Evolutionary conservation across 2,329 filamentous ascomycete species (phyloP), one percentile per base, ranked within the genome.

Genomic region (Stagonosporopsis cucurbitacearum): DNA sequence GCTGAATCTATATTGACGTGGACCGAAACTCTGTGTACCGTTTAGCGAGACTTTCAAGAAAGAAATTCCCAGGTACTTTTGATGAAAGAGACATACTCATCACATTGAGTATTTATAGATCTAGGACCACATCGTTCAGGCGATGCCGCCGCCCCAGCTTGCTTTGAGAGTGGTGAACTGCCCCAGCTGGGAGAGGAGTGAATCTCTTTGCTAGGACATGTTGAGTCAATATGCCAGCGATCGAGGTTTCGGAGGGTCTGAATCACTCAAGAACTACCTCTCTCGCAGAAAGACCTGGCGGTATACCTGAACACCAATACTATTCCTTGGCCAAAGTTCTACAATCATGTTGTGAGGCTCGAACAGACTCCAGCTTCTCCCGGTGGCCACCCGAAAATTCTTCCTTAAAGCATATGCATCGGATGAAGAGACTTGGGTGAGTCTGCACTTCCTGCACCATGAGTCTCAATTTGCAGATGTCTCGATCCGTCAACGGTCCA

Each of bases 191-290:
- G 20, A 41, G 30, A 32, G 6, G 37, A 35, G 11, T n/a, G 23
- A 19, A 17, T 17, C 8, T 4, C n/a, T 7, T 12, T 54, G 3
- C 13, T 48, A 7, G 13, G 3, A 6, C 4, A 7, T 2, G 2
- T 44, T 6, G 37, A 44, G 13, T 43, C 36, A 6, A 25, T 49
- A 3, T 56, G 46, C 19, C 36, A 22, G 19, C 57, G 44, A 3
- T 40, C 51, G 6, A 60, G 52, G 51, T 60, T 58, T 37, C 30
- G 41, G n/a, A 44, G 58, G 11, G 41, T 60, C 4, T 63, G 58
- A 54, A 40, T 64, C 8, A 45, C 56, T 11, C 59, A 62, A 42
- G 54, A 62, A 40, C 28, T 64, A 6, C 49, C 54, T 11, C 19
- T 64, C 6, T 50, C 60, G 15, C 39, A 44, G 5, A 43, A 26